phyloP scores from a whole-genome alignment of 306 rosid genomes.

The Cucurbita maxima region DNA sequence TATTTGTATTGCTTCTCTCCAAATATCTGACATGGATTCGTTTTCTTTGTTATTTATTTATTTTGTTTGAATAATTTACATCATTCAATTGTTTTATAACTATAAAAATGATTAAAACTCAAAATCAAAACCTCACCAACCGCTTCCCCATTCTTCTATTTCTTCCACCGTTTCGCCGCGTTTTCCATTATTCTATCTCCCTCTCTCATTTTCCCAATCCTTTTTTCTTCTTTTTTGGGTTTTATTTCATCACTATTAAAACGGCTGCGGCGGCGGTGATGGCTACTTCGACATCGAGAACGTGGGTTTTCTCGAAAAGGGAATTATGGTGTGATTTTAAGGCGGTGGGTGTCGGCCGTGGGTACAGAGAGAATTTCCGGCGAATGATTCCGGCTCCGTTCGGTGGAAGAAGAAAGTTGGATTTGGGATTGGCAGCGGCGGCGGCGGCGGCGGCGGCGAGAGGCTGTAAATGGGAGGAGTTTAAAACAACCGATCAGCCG shows the following conservation, averaged over 20 bases:
- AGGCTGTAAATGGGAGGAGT: background rate
- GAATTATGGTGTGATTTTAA: background rate
- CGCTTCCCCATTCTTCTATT: background rate
- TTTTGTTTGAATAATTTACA: too few species aligned
- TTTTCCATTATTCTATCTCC: background rate
- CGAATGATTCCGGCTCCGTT: background rate
- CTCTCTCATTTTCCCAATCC: background rate
- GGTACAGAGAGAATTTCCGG: background rate
- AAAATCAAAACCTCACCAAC: background rate
- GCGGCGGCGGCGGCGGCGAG: background rate
- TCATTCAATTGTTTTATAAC: background rate
- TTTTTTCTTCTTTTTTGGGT: too few species aligned
- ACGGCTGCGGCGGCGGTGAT: background rate
- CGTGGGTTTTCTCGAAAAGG: background rate
- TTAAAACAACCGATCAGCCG: background rate
- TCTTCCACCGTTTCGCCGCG: constrained; percentile 4
- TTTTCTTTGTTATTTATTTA: too few species aligned
- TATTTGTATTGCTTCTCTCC: too few species aligned
- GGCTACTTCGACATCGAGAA: background rate
- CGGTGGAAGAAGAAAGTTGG: background rate
- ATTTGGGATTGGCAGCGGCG: background rate
- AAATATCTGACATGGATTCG: too few species aligned
- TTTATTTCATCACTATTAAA: background rate
- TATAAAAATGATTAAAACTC: background rate
- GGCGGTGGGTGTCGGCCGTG: background rate